Evolutionary conservation across 306 rosid species (phyloP), one percentile per base, ranked within the genome.

Genomic region (Gynostemma pentaphyllum): DNA sequence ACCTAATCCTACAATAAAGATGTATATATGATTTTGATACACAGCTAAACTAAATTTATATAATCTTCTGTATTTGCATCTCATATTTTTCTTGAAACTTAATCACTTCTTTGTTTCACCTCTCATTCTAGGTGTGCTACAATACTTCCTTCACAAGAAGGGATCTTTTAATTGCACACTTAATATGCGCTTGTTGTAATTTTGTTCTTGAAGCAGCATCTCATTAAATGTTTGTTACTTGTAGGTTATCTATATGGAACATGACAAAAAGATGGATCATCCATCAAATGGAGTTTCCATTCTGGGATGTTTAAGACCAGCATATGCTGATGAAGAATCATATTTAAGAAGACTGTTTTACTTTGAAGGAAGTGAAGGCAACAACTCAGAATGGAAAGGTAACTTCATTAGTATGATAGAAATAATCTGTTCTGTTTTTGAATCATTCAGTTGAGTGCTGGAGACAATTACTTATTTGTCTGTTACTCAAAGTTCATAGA

Each of bases 261-360:
- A 76, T 73, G 81, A 69, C 28, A 82, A 70, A 75, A 74, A 76
- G 56, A 86, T 88, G 90, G 78, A 72, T 63, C 81, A 77, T 78
- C 98, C 98, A 52, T 85, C 89, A 53, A 91, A 88, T 77, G 96
- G 95, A 62, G 87, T 91, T 62, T 88, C 95, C 60, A 85, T 91
- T 70, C 57, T 85, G 66, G 98, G 98, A 64, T 83, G 75, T 67
- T 89, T 91, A 66, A 80, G 84, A 77, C 98, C 96, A 26, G 81
- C 87, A 63, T 82, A 68, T 68, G 76, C 82, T 51, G 95, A 91
- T 67, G 95, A 91, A 80, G 91, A 70, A 74, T 74, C 83, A 39
- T 77, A 83, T 66, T 55, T 83, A 68, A 80, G 85, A 85, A 78
- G 62, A 44, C 50, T 80, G 32, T 83, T 77, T 74, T 68, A 68